Percentiles rank a stretch among this genome's conserved stretches.
These are phyloP conservation scores for Giardia duodenalis DNA, from an alignment of 208 protist species.

Conservation along the genomic window DNA sequence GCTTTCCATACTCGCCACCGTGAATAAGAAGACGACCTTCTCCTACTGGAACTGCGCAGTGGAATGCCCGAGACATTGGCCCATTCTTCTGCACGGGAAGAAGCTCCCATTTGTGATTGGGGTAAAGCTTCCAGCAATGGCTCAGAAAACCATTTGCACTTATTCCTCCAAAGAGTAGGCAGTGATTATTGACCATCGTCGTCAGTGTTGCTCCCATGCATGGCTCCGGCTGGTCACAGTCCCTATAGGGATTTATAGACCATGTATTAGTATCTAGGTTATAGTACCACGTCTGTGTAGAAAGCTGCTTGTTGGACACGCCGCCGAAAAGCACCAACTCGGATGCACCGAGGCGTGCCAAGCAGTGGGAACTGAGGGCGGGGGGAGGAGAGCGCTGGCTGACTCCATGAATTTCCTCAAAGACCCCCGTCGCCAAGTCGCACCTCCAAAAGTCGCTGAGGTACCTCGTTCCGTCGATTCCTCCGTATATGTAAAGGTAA, in stretches of 20 bases:
- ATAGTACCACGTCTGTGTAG: background rate
- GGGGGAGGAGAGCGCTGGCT: background rate
- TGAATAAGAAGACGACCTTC: background rate
- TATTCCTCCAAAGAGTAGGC: constrained; percentile 6
- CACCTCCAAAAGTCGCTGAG: background rate
- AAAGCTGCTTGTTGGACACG: background rate
- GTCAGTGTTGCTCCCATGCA: background rate
- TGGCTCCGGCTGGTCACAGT: background rate
- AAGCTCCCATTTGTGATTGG: constrained; percentile 17
- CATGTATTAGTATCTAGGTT: background rate
- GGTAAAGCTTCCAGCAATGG: background rate
- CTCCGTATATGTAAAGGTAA: background rate
- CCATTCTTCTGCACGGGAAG: background rate
- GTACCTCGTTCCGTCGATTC: background rate
- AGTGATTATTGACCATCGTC: background rate
- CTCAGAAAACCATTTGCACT: constrained; percentile 1
- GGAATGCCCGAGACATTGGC: background rate
- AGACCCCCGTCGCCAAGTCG: background rate
- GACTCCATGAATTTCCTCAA: background rate
- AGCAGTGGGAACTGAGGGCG: background rate
- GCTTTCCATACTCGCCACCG: background rate
- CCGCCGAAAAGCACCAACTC: background rate
- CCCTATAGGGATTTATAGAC: background rate
- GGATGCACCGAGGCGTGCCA: background rate
- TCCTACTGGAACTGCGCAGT: background rate